Evolutionary conservation across 2,329 filamentous ascomycete genomes (phyloP).

Genomic region (Onygenales sp.): DNA sequence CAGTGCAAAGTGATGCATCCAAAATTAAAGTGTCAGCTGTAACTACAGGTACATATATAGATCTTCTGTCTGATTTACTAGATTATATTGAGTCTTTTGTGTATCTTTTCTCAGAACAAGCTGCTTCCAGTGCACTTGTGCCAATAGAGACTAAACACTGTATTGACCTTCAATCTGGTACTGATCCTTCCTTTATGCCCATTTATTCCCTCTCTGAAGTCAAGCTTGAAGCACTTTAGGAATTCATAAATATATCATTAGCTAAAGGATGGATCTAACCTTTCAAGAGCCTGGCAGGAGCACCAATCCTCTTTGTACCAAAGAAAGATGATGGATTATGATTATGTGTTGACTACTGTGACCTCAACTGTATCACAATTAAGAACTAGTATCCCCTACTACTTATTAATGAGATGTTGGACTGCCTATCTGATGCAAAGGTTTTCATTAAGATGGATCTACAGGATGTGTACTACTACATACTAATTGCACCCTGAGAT

Average conservation of each 20-base stretch:
- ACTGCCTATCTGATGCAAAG: constrained; percentile 9
- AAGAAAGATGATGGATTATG: constrained; percentile 5
- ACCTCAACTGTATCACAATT: constrained; percentile 16
- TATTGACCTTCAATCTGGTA: background rate
- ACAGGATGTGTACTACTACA: constrained; percentile 12
- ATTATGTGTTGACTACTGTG: constrained; percentile 19
- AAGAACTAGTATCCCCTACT: constrained; percentile 19
- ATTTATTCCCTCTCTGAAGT: background rate
- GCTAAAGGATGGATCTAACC: background rate
- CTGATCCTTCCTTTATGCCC: background rate
- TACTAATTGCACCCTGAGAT: constrained; percentile 9
- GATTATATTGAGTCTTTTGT: background rate
- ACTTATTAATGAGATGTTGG: constrained; percentile 16
- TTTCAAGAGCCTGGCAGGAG: background rate
- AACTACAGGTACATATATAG: background rate
- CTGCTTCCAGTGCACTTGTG: background rate
- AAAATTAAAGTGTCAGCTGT: background rate
- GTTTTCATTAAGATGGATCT: constrained; percentile 20
- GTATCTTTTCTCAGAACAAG: background rate
- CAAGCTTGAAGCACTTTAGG: background rate
- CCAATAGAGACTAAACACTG: background rate
- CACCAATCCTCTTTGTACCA: background rate
- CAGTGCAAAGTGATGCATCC: background rate
- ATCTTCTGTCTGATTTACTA: background rate
- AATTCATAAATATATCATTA: background rate